Percentiles rank a stretch among this genome's conserved stretches.
phyloP scores from a whole-genome alignment of 352 stramenopile species.

The Phytophthora cryptogea region DNA sequence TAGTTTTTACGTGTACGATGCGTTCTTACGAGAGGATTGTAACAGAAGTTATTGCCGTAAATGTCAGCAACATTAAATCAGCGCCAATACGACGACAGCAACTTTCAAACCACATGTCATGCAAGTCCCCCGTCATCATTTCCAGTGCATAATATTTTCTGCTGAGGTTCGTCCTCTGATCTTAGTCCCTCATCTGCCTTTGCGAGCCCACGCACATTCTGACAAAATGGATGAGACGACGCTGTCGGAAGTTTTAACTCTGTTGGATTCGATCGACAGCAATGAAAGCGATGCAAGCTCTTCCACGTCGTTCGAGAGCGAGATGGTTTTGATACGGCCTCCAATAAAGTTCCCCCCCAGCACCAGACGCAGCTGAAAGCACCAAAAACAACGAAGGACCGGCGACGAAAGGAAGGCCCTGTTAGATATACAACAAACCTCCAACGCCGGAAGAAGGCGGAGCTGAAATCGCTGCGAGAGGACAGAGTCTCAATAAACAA shows the following conservation, averaged over 20 bases:
- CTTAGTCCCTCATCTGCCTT: not conserved
- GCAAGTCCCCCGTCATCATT: conserved; percentile 1
- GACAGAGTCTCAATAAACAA: conserved; percentile 19
- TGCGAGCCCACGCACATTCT: not conserved
- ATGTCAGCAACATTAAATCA: no score
- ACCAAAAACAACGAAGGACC: conserved; percentile 19
- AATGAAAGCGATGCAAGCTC: conserved; percentile 22
- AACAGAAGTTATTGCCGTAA: no score
- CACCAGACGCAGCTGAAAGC: conserved; percentile 2
- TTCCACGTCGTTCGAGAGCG: conserved; percentile 1
- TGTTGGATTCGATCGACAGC: conserved; percentile 19
- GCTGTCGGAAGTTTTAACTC: conserved; percentile 13
- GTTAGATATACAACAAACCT: conserved; percentile 28
- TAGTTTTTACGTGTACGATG: no score
- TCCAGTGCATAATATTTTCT: conserved; percentile 12
- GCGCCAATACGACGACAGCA: no score
- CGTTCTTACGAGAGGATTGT: no score
- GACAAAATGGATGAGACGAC: conserved; percentile 11
- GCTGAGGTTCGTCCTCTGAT: not conserved
- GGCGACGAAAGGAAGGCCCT: conserved; percentile 21
- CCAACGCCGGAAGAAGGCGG: conserved; percentile 30
- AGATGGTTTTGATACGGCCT: not conserved
- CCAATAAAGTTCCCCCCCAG: not conserved
- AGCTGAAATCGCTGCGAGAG: conserved; percentile 15
- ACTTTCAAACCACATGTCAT: no score